Conservation (phyloP, 345 rosid species). For the Citrus unshiu region DNA sequence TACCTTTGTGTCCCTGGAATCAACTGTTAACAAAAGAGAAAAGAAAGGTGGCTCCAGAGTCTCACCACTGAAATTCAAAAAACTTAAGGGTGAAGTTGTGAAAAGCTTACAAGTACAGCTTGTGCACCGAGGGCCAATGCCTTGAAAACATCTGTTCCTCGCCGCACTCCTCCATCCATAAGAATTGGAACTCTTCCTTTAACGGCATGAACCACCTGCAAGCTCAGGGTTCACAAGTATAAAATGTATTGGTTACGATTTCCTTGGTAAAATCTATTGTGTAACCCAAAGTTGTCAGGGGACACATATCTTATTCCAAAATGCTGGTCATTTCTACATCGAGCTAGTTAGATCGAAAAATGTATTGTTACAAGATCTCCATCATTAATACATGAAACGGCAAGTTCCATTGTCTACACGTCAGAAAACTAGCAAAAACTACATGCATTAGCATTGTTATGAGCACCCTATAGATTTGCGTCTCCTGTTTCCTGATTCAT, state of each 20-base stretch:
- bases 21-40: no score
- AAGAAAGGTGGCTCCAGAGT: no score
- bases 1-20: no score
- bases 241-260: neutral
- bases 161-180: slow-evolving; percentile 76
- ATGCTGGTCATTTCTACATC: neutral
- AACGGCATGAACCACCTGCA: slow-evolving; percentile 70
- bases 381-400: neutral
- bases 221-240: neutral
- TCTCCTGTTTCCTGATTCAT: neutral
- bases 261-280: neutral
- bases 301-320: neutral
- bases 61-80: neutral
- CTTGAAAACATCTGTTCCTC: slow-evolving; percentile 88
- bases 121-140: slow-evolving; percentile 83
- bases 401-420: neutral
- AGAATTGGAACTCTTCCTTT: slow-evolving; percentile 71
- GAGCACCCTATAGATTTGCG: neutral
- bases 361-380: neutral
- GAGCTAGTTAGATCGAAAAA: no score
- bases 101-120: slow-evolving; percentile 67
- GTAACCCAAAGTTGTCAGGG: neutral
- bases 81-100: neutral
- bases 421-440: no score
- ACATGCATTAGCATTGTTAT: neutral